A percentile compares a stretch with the other conserved stretches of the same genome.
Conservation (phyloP, 2,329 filamentous ascomycete genomes). For the Periconia sp. region DNA sequence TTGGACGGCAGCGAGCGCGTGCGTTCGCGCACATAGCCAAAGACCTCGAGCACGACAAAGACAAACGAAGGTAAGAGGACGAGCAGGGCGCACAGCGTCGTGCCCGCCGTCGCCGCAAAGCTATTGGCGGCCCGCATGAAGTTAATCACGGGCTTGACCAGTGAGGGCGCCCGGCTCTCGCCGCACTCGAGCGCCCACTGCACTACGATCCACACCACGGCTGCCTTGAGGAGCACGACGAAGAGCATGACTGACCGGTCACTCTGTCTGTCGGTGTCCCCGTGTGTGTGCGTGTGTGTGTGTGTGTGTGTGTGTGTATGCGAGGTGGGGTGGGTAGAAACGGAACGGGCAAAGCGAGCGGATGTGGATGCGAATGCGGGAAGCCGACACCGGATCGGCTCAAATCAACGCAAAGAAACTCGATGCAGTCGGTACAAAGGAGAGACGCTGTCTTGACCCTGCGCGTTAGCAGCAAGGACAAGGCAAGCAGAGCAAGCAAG, state of each 20-base stretch:
- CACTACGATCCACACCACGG: slow-evolving; percentile 7
- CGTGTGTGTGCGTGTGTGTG: too few relatives aligned
- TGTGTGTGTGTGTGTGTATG: too few relatives aligned
- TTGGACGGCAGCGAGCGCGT: slow-evolving; percentile 4
- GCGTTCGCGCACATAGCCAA: slow-evolving; percentile 5
- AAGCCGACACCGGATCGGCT: too few relatives aligned
- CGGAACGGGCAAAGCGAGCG: neutral
- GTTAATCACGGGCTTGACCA: slow-evolving; percentile 1
- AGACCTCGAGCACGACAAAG: slow-evolving; percentile 8
- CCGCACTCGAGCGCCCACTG: slow-evolving; percentile 3
- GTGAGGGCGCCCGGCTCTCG: slow-evolving; percentile 1
- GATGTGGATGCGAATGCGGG: neutral
- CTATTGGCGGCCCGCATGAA: slow-evolving; percentile 5
- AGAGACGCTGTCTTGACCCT: too few relatives aligned
- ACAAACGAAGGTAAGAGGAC: slow-evolving; percentile 9
- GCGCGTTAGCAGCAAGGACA: too few relatives aligned
- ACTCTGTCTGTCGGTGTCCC: neutral
- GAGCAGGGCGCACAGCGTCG: slow-evolving; percentile 10
- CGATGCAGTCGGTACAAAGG: too few relatives aligned
- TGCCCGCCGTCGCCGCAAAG: slow-evolving; percentile 4
- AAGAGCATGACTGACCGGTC: slow-evolving; percentile 1
- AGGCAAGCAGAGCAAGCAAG: too few relatives aligned
- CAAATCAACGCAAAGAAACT: too few relatives aligned
- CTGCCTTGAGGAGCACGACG: slow-evolving; percentile 1
- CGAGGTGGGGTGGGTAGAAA: neutral